Conservation (phyloP, 371 early-diverging fungal genomes). For the Haplosporangium sp. region DNA sequence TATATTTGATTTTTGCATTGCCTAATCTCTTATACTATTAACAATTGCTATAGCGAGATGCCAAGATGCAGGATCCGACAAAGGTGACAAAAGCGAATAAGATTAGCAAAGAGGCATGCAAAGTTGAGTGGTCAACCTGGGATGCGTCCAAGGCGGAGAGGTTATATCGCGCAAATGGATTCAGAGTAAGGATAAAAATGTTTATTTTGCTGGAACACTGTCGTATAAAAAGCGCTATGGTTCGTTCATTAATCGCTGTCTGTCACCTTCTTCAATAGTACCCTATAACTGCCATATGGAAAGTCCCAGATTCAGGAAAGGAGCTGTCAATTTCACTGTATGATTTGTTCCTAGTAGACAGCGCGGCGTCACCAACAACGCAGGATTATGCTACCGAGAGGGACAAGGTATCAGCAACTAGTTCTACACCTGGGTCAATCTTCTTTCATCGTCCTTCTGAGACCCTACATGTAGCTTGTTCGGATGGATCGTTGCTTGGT, state of each 20-base stretch:
- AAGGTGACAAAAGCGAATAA: conserved; percentile 82
- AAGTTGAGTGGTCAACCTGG: conserved; percentile 72
- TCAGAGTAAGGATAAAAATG: conserved; percentile 63
- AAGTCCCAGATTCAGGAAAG: conserved; percentile 30
- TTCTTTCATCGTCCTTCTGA: conserved; percentile 54
- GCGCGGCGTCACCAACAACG: conserved; percentile 36
- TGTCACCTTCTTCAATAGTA: conserved; percentile 31
- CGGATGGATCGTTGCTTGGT: conserved; percentile 59
- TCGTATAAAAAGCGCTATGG: too few relatives aligned
- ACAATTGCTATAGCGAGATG: conserved; percentile 54
- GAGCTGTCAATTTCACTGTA: conserved; percentile 26
- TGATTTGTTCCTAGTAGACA: conserved; percentile 31
- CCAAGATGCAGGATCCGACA: conserved; percentile 70
- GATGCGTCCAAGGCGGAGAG: conserved; percentile 71
- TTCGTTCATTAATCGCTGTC: background rate
- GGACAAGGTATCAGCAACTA: background rate
- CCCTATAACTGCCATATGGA: conserved; percentile 55
- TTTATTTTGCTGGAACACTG: background rate
- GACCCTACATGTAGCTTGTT: conserved; percentile 59
- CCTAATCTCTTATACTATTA: background rate
- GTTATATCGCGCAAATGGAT: conserved; percentile 79
- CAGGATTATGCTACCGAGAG: conserved; percentile 37
- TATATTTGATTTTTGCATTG: background rate
- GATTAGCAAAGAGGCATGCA: conserved; percentile 68
- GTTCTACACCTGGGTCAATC: conserved; percentile 64